Evolutionary conservation across 2,329 filamentous ascomycete genomes (phyloP).

Genomic region (Aureobasidium sp.): DNA sequence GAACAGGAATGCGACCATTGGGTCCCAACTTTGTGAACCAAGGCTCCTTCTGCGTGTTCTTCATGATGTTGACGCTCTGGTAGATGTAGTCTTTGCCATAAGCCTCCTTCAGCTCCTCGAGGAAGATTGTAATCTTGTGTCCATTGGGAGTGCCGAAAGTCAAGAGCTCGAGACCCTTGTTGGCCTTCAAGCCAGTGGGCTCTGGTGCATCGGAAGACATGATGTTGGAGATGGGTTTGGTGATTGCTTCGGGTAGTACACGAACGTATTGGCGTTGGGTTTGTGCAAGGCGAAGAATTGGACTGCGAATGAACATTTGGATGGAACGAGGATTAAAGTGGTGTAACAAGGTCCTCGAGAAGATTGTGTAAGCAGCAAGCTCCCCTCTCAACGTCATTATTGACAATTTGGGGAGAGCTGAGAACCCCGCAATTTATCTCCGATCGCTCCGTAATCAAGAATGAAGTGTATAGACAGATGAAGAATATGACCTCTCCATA

Average conservation of each 20-base stretch:
- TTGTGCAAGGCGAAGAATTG: constrained; percentile 12
- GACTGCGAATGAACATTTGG: constrained; percentile 8
- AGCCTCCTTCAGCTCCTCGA: constrained; percentile 60
- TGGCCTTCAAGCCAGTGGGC: constrained; percentile 54
- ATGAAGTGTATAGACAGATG: too few species aligned
- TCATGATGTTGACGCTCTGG: constrained; percentile 52
- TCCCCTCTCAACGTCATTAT: not conserved
- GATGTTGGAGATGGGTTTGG: constrained; percentile 2
- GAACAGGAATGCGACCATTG: constrained; percentile 59
- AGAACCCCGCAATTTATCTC: constrained; percentile 4
- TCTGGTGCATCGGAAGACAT: constrained; percentile 10
- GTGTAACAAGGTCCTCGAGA: not conserved
- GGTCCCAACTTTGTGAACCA: constrained; percentile 59
- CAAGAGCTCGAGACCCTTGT: constrained; percentile 58
- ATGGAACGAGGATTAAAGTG: not conserved
- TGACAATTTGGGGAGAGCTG: not conserved
- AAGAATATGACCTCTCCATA: not conserved
- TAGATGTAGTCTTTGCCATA: constrained; percentile 56
- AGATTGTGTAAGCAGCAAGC: constrained; percentile 7
- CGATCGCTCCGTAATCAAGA: not conserved
- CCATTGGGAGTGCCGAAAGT: constrained; percentile 46
- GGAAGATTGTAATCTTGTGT: constrained; percentile 51
- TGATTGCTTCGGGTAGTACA: constrained; percentile 10
- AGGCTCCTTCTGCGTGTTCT: constrained; percentile 60
- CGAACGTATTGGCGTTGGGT: constrained; percentile 4